Evolutionary conservation across 768 basidiomycete species (phyloP).

Genomic region (Clathrus columnatus): DNA sequence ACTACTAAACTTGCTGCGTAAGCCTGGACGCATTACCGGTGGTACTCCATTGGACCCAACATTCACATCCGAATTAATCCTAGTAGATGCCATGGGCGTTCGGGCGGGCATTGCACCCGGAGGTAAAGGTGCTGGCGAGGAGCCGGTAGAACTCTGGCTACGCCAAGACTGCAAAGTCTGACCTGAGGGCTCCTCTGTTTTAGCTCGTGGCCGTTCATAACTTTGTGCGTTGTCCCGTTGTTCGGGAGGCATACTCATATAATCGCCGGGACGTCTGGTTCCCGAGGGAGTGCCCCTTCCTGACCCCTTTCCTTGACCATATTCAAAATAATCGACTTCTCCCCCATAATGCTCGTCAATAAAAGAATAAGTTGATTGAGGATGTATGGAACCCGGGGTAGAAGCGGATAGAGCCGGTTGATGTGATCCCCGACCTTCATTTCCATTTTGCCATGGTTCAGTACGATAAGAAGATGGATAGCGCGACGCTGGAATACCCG

Average conservation of each 20-base stretch:
- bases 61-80: constrained; percentile 26
- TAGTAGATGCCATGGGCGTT: constrained; percentile 7
- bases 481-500: constrained; percentile 26
- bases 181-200: constrained; percentile 62
- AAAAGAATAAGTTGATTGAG: constrained; percentile 2
- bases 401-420: neutral
- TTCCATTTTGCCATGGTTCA: constrained; percentile 27
- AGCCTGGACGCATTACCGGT: constrained; percentile 28
- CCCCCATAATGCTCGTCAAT: constrained; percentile 45
- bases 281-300: constrained; percentile 71
- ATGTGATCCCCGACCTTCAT: constrained; percentile 2
- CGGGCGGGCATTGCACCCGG: neutral
- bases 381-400: neutral
- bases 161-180: constrained; percentile 59
- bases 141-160: constrained; percentile 33
- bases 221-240: constrained; percentile 35
- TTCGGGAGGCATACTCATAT: constrained; percentile 51
- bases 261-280: constrained; percentile 42
- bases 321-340: constrained; percentile 75
- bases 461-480: constrained; percentile 29
- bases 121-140: constrained; percentile 24
- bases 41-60: constrained; percentile 31
- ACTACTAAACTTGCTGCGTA: constrained; percentile 67
- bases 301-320: constrained; percentile 44
- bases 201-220: constrained; percentile 52